phyloP scores from a whole-genome alignment of 2,329 filamentous ascomycete genomes.

The Fusarium phyllophilum region DNA sequence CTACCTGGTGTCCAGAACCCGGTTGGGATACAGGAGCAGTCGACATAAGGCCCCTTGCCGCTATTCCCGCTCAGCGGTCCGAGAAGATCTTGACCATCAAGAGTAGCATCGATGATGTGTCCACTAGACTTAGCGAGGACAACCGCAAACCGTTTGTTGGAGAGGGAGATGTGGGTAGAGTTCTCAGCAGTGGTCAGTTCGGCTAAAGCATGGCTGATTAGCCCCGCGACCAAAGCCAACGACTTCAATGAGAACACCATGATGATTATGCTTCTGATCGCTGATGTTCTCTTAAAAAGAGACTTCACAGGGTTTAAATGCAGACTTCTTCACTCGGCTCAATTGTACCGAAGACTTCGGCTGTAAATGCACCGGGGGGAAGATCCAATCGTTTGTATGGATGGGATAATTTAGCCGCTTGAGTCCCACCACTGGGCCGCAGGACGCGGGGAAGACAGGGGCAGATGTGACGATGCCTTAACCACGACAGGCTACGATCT shows the following conservation, averaged over 20 bases:
- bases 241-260: constrained; percentile 6
- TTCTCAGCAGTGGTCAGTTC: constrained; percentile 23
- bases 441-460: constrained; percentile 23
- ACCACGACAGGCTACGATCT: background rate
- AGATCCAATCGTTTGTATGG: background rate
- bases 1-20: constrained; percentile 68
- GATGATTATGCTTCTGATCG: rapidly evolving
- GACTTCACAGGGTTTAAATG: background rate
- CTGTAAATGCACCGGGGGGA: background rate
- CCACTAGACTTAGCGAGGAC: constrained; percentile 24
- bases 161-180: constrained; percentile 31
- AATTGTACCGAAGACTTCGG: constrained; percentile 11
- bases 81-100: constrained; percentile 58
- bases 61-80: constrained; percentile 48
- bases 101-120: constrained; percentile 25
- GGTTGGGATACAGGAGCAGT: constrained; percentile 68
- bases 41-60: constrained; percentile 66
- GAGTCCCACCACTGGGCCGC: background rate
- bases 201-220: background rate
- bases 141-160: constrained; percentile 25
- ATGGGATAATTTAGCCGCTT: constrained; percentile 18
- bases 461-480: background rate
- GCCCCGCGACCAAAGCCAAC: constrained; percentile 1
- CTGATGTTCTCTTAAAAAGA: rapidly evolving
- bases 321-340: background rate